These are phyloP conservation scores for Colletotrichum australisinense DNA, from an alignment of 2,329 filamentous ascomycete genomes.

Conservation along the genomic window DNA sequence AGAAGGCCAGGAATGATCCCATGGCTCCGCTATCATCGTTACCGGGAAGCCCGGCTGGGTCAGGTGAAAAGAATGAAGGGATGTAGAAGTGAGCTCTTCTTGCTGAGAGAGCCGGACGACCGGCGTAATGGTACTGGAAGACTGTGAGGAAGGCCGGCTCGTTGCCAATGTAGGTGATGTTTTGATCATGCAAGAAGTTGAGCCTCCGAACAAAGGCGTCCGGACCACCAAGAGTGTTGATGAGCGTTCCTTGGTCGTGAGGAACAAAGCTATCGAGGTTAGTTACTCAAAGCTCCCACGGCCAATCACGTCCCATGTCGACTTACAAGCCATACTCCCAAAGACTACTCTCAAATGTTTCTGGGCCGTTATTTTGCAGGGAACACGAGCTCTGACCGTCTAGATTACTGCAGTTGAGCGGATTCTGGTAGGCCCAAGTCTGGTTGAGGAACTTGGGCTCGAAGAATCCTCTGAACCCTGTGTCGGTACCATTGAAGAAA, in stretches of 20 bases:
- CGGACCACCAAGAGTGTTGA: slow-evolving; percentile 70
- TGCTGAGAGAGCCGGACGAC: slow-evolving; percentile 67
- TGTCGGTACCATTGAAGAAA: slow-evolving; percentile 65
- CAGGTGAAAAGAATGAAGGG: slow-evolving; percentile 70
- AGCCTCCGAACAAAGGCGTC: slow-evolving; percentile 68
- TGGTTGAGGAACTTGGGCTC: slow-evolving; percentile 75
- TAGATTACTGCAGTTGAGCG: slow-evolving; percentile 68
- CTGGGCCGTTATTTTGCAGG: slow-evolving; percentile 69
- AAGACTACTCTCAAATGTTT: slow-evolving; percentile 78
- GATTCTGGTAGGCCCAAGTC: slow-evolving; percentile 77
- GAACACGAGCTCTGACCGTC: slow-evolving; percentile 69
- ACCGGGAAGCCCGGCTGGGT: slow-evolving; percentile 70
- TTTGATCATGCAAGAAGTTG: slow-evolving; percentile 71
- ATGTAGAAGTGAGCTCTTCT: slow-evolving; percentile 73
- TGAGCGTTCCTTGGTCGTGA: slow-evolving; percentile 64
- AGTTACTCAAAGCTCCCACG: neutral
- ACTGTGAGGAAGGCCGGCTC: slow-evolving; percentile 70
- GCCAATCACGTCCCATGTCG: neutral
- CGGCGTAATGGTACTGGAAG: slow-evolving; percentile 78
- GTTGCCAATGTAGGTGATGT: slow-evolving; percentile 75
- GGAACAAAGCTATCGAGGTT: slow-evolving; percentile 57
- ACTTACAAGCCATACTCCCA: slow-evolving; percentile 80
- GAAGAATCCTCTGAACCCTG: slow-evolving; percentile 77
- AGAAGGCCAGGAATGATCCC: slow-evolving; percentile 73
- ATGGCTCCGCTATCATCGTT: slow-evolving; percentile 80